Evolutionary conservation across 768 basidiomycete species (phyloP).

Genomic region (Rhodosporidiobolus odoratus): DNA sequence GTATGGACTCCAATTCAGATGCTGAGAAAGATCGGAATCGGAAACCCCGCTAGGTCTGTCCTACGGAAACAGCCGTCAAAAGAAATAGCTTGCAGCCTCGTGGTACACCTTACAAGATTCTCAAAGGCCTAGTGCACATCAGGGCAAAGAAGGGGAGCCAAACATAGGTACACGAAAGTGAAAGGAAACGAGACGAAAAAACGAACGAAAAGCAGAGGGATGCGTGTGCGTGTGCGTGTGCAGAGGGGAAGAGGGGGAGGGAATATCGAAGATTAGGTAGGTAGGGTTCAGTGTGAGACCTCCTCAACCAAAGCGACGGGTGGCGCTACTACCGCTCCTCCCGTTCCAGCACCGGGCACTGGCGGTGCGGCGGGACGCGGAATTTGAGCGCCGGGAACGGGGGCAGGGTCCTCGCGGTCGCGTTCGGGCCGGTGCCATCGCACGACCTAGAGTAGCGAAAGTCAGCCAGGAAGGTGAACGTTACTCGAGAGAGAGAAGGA

Average conservation of each 20-base stretch:
- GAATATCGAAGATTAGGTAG: background rate
- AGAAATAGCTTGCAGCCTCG: too few relatives aligned
- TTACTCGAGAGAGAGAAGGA: background rate
- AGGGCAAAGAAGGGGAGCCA: too few relatives aligned
- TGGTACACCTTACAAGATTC: too few relatives aligned
- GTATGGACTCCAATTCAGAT: too few relatives aligned
- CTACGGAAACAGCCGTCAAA: too few relatives aligned
- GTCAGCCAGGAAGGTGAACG: background rate
- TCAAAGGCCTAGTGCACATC: too few relatives aligned
- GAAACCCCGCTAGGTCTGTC: too few relatives aligned
- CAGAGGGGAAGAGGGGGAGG: background rate
- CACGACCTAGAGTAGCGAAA: constrained; percentile 15
- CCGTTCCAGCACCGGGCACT: too few relatives aligned
- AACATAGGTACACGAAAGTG: too few relatives aligned
- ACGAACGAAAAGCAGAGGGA: background rate
- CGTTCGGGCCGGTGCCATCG: constrained; percentile 34
- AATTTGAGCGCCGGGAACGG: background rate
- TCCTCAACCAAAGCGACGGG: background rate
- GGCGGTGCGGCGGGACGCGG: background rate
- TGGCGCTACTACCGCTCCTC: background rate
- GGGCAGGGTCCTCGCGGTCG: background rate
- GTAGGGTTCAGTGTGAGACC: background rate
- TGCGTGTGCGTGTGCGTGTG: background rate
- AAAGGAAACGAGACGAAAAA: background rate
- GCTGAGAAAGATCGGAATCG: too few relatives aligned